Base-by-base conservation (phyloP, 805 yeast genomes). In the Kuraishia ogatae region DNA sequence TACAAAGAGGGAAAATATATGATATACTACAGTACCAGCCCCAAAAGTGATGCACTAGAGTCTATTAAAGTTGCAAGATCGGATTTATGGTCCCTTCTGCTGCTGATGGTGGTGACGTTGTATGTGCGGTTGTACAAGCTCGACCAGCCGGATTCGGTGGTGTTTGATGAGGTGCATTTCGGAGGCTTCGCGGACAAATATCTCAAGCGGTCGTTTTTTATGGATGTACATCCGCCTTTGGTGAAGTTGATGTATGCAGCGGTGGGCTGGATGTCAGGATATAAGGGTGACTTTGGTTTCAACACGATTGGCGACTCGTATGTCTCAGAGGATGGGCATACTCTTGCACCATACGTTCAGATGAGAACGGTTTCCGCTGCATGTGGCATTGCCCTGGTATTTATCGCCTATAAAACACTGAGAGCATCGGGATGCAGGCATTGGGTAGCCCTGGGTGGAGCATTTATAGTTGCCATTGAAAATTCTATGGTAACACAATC, bases 221-320 rank as follows among this genome's bases (percentile, higher is more conserved):
- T 85, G 61, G 91, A 85, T 62, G 84, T 84, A 26, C 86, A 85
- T 59, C 92, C 93, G 11, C 92, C 93, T 3, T 70, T 87, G 53
- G 84, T 79, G 46, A 83, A 84, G 60, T 68, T 87, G 67, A 66
- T 83, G 13, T 83, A 77, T 61, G 82, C 81, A 29, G 73, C 78
- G 54, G 71, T 84, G 7, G 84, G 84, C 2, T 67, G 71, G 57
- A 46, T 80, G 19, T 74, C 74, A 39, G 84, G 85, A 3, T 83
- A 78, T 70, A 74, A 81, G 59, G 88, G 73, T 21, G 66, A 66
- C 57, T 71, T 72, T 56, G 74, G 69, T 53, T 75, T 74, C 62
- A 60, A 59, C 54, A 67, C 55, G 39, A 80, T 82, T 52, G 86
- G 84, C 70, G 48, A 72, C 48, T 70, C 64, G 58, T 76, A 76